Conservation (phyloP, 306 rosid species). For the Sphenostylis stenocarpa region DNA sequence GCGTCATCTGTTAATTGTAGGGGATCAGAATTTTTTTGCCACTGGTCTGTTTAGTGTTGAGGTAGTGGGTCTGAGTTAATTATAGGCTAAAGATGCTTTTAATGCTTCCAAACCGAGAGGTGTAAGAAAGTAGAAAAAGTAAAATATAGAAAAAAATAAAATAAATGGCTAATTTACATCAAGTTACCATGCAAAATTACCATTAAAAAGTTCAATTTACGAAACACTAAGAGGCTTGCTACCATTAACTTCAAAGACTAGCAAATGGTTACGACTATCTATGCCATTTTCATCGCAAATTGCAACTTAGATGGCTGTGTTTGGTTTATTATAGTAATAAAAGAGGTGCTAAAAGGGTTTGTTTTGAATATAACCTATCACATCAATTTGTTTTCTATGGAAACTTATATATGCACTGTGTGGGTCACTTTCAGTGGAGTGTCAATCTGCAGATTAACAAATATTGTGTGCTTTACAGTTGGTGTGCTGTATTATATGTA, state of each 20-base stretch:
- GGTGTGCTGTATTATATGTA: background rate
- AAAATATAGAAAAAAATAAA: background rate
- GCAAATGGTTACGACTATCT: background rate
- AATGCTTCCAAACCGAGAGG: background rate
- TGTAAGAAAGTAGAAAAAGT: background rate
- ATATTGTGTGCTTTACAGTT: no score
- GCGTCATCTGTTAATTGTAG: slow-evolving; percentile 3
- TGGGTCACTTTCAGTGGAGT: background rate
- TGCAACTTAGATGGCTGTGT: background rate
- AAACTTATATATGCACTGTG: background rate
- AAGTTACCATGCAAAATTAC: background rate
- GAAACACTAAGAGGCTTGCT: background rate
- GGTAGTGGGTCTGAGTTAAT: background rate
- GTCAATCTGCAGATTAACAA: no score
- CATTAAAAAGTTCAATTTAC: background rate
- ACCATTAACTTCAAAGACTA: background rate
- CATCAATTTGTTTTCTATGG: background rate
- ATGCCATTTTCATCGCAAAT: background rate
- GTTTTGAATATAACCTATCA: background rate
- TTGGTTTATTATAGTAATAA: background rate
- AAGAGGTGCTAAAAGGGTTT: background rate
- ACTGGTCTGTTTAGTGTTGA: background rate
- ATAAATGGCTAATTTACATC: background rate
- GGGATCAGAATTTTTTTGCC: background rate
- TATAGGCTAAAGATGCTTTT: background rate